Percentiles rank a stretch among this genome's conserved stretches.
phyloP scores from a whole-genome alignment of 805 yeast genomes.

The Ogataea methylovora region DNA sequence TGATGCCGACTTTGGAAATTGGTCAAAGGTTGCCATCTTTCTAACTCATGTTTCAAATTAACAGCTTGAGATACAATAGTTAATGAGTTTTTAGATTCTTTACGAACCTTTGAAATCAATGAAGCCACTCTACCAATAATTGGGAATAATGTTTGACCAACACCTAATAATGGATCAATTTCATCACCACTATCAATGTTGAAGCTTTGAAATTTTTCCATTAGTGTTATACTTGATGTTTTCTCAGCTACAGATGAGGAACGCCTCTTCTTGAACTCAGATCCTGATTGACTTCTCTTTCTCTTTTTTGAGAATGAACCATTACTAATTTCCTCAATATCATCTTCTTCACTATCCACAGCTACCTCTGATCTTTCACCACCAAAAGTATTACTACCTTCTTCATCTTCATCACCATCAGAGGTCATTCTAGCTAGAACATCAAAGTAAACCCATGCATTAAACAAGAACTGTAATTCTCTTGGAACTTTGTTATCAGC shows the following conservation, averaged over 20 bases:
- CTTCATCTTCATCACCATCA: constrained; percentile 1
- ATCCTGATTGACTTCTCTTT: background rate
- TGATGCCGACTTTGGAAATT: constrained; percentile 13
- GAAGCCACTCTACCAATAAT: constrained; percentile 58
- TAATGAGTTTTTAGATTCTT: constrained; percentile 31
- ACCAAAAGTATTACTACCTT: background rate
- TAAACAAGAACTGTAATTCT: constrained; percentile 44
- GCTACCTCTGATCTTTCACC: background rate
- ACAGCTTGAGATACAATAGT: constrained; percentile 47
- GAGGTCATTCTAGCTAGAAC: constrained; percentile 61
- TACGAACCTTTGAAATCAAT: constrained; percentile 37
- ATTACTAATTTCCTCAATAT: background rate
- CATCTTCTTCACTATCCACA: background rate
- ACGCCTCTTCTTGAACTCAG: no score
- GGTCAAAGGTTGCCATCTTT: constrained; percentile 46
- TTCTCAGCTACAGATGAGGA: background rate
- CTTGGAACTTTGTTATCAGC: constrained; percentile 21
- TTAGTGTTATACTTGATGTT: constrained; percentile 13
- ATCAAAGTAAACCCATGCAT: constrained; percentile 63
- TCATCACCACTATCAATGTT: constrained; percentile 27
- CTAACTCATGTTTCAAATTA: constrained; percentile 42
- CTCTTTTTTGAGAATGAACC: background rate
- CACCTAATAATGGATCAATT: constrained; percentile 61
- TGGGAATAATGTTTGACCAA: constrained; percentile 57
- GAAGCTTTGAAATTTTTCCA: constrained; percentile 33